phyloP scores from a whole-genome alignment of 768 basidiomycete genomes.

The Suillus subaureus region DNA sequence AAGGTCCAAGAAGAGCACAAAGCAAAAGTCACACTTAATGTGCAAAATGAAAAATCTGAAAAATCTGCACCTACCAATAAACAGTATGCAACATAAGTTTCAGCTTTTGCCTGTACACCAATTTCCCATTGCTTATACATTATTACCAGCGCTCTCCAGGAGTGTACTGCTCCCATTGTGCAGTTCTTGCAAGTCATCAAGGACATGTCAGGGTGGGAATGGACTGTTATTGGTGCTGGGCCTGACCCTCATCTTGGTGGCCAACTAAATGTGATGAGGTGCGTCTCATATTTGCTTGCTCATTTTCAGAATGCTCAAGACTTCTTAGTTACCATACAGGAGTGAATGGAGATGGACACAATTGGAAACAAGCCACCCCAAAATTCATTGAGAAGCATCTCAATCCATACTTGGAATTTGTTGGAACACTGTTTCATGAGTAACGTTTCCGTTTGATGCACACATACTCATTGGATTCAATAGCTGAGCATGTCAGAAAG shows the following conservation, averaged over 20 bases:
- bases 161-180: background rate
- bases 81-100: background rate
- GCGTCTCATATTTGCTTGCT: background rate
- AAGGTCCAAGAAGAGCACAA: background rate
- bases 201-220: background rate
- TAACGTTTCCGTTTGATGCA: background rate
- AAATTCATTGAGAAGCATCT: background rate
- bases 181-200: background rate
- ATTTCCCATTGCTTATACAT: background rate
- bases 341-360: background rate
- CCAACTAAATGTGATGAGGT: background rate
- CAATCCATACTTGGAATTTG: background rate
- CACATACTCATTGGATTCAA: background rate
- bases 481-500: background rate
- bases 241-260: constrained; percentile 1
- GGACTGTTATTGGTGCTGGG: background rate
- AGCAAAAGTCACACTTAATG: background rate
- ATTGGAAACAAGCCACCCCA: background rate
- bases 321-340: background rate
- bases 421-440: background rate
- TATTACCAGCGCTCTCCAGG: background rate
- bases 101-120: background rate
- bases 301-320: background rate
- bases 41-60: background rate
- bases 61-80: background rate